phyloP scores from a whole-genome alignment of 306 rosid genomes.

The Boehmeria nivea region DNA sequence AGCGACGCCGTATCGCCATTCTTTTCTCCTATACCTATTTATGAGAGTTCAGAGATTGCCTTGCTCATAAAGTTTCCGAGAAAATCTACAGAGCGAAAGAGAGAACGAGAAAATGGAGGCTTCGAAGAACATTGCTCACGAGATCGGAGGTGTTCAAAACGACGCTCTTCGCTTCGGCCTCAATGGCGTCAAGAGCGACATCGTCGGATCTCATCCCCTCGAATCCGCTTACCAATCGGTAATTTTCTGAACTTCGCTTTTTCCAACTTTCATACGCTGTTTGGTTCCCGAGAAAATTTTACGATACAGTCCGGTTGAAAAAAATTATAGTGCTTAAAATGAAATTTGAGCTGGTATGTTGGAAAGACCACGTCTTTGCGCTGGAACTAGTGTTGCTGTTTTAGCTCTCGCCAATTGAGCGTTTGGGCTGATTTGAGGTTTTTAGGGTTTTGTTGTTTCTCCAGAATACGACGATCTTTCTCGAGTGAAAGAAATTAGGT shows the following conservation, averaged over 20 bases:
- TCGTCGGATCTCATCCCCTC: constrained; percentile 67
- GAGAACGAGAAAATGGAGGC: constrained; percentile 38
- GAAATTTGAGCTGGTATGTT: no score
- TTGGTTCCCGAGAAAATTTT: neutral
- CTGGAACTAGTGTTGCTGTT: no score
- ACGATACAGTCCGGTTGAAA: neutral
- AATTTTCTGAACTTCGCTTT: constrained; percentile 2
- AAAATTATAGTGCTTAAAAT: neutral
- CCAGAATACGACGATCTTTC: neutral
- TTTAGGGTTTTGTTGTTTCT: neutral
- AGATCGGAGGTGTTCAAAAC: constrained; percentile 83
- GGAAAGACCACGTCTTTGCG: no score
- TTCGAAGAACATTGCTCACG: constrained; percentile 60
- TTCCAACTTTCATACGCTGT: neutral
- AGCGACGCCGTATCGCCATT: no score
- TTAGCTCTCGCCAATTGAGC: no score
- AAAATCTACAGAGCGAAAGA: neutral
- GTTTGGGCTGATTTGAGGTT: neutral
- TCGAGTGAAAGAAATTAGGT: no score
- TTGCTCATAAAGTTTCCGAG: neutral
- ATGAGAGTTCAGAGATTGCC: neutral
- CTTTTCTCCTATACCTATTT: no score
- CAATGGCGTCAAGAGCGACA: constrained; percentile 64
- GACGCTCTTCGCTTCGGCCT: constrained; percentile 79
- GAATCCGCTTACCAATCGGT: constrained; percentile 66